Percentiles rank a stretch among this genome's conserved stretches.
Evolutionary conservation across 2,329 filamentous ascomycete genomes (phyloP).

Genomic region (Emericellopsis cladophorae): DNA sequence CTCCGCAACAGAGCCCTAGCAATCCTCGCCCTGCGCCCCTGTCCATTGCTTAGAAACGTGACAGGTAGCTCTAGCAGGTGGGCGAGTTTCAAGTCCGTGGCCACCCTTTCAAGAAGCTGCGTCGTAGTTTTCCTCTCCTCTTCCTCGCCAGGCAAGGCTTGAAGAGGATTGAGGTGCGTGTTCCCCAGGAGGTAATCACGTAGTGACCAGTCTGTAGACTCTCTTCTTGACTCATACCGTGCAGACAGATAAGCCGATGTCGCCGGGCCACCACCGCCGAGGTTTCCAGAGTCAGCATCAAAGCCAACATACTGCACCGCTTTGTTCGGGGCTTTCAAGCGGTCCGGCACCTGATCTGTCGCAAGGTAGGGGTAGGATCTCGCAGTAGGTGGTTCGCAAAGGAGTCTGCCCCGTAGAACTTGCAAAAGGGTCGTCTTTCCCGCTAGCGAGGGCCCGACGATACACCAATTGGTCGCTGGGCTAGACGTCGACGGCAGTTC

Average conservation of each 20-base stretch:
- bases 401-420: slow-evolving; percentile 59
- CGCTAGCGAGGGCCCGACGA: slow-evolving; percentile 67
- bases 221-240: slow-evolving; percentile 77
- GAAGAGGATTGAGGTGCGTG: slow-evolving; percentile 65
- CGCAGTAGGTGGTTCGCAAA: slow-evolving; percentile 63
- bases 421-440: slow-evolving; percentile 78
- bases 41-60: slow-evolving; percentile 84
- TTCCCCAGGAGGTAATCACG: slow-evolving; percentile 71
- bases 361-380: slow-evolving; percentile 70
- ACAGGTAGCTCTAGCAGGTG: slow-evolving; percentile 69
- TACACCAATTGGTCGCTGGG: slow-evolving; percentile 58
- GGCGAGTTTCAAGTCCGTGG: slow-evolving; percentile 55
- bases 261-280: slow-evolving; percentile 36
- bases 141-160: slow-evolving; percentile 23
- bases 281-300: slow-evolving; percentile 53
- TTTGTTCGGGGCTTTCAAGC: slow-evolving; percentile 44
- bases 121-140: slow-evolving; percentile 32
- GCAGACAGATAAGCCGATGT: slow-evolving; percentile 76
- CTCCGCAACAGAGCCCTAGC: slow-evolving; percentile 69
- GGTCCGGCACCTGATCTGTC: slow-evolving; percentile 41
- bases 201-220: slow-evolving; percentile 79
- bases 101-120: slow-evolving; percentile 45
- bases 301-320: slow-evolving; percentile 90
- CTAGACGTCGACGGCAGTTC: slow-evolving; percentile 46
- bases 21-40: slow-evolving; percentile 77